phyloP scores from a whole-genome alignment of 768 basidiomycete species.

The Lepiota venenata region DNA sequence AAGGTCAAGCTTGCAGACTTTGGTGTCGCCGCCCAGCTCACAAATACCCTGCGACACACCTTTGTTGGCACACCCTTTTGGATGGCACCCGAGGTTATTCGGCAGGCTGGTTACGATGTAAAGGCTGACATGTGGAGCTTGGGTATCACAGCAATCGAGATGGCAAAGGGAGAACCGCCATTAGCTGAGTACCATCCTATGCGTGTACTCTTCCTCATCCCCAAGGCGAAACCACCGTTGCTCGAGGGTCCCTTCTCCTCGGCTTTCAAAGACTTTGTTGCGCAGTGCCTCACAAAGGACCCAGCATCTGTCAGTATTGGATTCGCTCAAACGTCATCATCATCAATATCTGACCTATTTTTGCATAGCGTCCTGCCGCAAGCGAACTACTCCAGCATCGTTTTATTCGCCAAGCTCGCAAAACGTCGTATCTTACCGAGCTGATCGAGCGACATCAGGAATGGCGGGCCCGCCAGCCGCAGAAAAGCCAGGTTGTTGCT shows the following conservation, averaged over 20 bases:
- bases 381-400: constrained; percentile 91
- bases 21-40: constrained; percentile 96
- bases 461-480: constrained; percentile 59
- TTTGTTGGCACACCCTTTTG: constrained; percentile 98
- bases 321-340: not conserved
- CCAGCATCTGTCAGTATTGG: constrained; percentile 58
- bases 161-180: constrained; percentile 97
- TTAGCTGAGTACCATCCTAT: constrained; percentile 97
- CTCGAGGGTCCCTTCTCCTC: constrained; percentile 83
- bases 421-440: constrained; percentile 81
- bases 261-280: constrained; percentile 92
- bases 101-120: constrained; percentile 92
- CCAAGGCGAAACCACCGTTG: constrained; percentile 90
- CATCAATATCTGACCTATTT: constrained; percentile 6
- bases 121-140: constrained; percentile 98
- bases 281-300: constrained; percentile 90
- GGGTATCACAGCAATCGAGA: constrained; percentile 97
- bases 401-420: constrained; percentile 83
- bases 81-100: constrained; percentile 99
- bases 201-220: constrained; percentile 97
- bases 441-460: constrained; percentile 87
- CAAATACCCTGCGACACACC: constrained; percentile 90
- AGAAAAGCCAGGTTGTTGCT: constrained; percentile 54
- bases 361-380: constrained; percentile 76
- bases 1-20: constrained; percentile 98